These are phyloP conservation scores for Wickerhamia fluorescens DNA, from an alignment of 805 yeast species.

Conservation along the genomic window DNA sequence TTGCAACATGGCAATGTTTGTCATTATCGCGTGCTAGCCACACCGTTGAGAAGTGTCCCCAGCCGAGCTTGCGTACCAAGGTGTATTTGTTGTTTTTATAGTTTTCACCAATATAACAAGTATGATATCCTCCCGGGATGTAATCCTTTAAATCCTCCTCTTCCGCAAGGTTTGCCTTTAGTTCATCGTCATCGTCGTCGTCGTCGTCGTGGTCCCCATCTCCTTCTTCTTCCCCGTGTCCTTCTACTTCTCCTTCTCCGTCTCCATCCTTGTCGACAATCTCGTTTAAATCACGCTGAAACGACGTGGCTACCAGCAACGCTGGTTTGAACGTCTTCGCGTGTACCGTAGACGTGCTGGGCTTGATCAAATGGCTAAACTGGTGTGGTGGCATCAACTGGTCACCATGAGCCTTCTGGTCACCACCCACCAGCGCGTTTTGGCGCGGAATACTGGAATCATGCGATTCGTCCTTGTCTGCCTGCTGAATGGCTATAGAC, in stretches of 20 bases:
- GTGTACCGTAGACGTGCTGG: conserved; percentile 22
- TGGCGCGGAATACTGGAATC: conserved; percentile 4
- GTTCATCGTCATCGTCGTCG: conserved; percentile 18
- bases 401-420: conserved; percentile 5
- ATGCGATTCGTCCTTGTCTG: conserved; percentile 16
- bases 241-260: conserved; percentile 4
- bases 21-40: conserved; percentile 72
- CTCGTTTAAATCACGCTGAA: conserved; percentile 3
- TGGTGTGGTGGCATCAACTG: conserved; percentile 7
- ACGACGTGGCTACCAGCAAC: conserved; percentile 30
- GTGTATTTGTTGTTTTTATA: conserved; percentile 73
- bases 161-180: conserved; percentile 35
- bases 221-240: conserved; percentile 4
- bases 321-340: conserved; percentile 30
- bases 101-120: conserved; percentile 80
- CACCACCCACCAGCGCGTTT: too few relatives aligned
- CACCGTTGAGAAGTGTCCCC: conserved; percentile 98
- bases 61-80: conserved; percentile 84
- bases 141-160: conserved; percentile 88
- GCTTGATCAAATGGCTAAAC: conserved; percentile 15
- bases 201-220: conserved; percentile 7
- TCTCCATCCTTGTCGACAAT: conserved; percentile 8
- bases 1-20: conserved; percentile 72
- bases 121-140: conserved; percentile 92
- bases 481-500: conserved; percentile 39